These are phyloP conservation scores for Geotrichum histeridarum DNA, from an alignment of 1,139 yeast genomes.

Conservation along the genomic window DNA sequence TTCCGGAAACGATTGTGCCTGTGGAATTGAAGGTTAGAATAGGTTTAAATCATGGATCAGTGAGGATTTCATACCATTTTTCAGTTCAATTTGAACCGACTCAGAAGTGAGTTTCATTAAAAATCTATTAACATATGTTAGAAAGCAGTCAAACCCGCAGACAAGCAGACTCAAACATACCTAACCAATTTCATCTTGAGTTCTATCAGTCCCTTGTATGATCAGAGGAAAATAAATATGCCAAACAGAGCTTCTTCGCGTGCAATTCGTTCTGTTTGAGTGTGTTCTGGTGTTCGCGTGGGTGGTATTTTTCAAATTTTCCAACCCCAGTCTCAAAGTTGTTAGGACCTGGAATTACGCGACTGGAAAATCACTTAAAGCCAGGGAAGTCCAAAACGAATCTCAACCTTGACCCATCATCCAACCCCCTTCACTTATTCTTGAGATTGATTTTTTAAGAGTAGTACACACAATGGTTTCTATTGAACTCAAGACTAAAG, in stretches of 20 bases:
- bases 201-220: neutral
- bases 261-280: neutral
- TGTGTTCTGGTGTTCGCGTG: neutral
- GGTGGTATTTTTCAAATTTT: slow-evolving; percentile 7
- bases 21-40: slow-evolving; percentile 5
- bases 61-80: slow-evolving; percentile 54
- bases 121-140: slow-evolving; percentile 43
- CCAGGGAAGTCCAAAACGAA: neutral
- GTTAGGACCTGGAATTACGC: neutral
- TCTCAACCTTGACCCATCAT: neutral
- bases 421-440: neutral
- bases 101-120: slow-evolving; percentile 84
- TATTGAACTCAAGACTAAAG: slow-evolving; percentile 28
- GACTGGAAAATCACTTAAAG: neutral
- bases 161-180: slow-evolving; percentile 22
- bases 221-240: neutral
- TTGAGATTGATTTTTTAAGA: neutral
- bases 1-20: slow-evolving; percentile 58
- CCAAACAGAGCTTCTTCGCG: neutral
- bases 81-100: slow-evolving; percentile 85
- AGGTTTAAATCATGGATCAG: neutral
- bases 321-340: slow-evolving; percentile 5
- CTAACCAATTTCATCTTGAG: slow-evolving; percentile 52
- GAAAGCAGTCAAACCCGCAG: neutral
- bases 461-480: slow-evolving; percentile 23